Evolutionary conservation across 345 rosid species (phyloP).

Genomic region (Corchorus olitorius): DNA sequence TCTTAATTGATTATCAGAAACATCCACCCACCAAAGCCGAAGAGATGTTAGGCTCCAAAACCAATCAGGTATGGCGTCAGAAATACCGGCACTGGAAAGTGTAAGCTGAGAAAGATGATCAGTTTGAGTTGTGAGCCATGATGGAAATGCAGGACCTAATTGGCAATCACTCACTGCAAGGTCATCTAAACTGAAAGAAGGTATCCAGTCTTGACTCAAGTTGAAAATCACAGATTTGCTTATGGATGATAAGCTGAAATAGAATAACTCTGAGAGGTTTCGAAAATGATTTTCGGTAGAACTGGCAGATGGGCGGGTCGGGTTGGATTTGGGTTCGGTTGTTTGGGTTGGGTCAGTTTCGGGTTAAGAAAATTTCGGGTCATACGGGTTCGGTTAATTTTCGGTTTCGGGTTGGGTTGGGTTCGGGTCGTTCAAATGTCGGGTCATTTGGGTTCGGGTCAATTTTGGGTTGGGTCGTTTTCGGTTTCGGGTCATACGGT

Average conservation of each 20-base stretch:
- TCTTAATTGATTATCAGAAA: slow-evolving; percentile 23
- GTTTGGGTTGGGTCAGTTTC: too few relatives aligned
- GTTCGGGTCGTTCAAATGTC: too few relatives aligned
- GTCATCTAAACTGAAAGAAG: slow-evolving; percentile 17
- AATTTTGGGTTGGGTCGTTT: too few relatives aligned
- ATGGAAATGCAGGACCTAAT: slow-evolving; percentile 31
- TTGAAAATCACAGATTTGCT: slow-evolving; percentile 11
- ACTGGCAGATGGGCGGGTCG: too few relatives aligned
- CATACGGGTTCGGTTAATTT: too few relatives aligned
- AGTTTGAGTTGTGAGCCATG: slow-evolving; percentile 32
- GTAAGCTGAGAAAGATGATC: background rate
- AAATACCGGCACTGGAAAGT: slow-evolving; percentile 22
- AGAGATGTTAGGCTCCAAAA: slow-evolving; percentile 22
- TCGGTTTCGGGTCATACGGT: too few relatives aligned
- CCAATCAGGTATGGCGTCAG: slow-evolving; percentile 23
- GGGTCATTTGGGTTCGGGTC: too few relatives aligned
- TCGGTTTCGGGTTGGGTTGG: too few relatives aligned
- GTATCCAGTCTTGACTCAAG: slow-evolving; percentile 24
- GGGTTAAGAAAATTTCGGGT: too few relatives aligned
- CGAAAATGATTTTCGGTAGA: slow-evolving; percentile 15
- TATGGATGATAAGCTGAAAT: slow-evolving; percentile 10
- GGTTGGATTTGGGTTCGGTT: too few relatives aligned
- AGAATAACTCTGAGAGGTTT: slow-evolving; percentile 20
- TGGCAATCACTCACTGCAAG: background rate
- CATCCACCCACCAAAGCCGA: slow-evolving; percentile 23